phyloP scores from a whole-genome alignment of 257 asterid genomes.

The Eucommia ulmoides region DNA sequence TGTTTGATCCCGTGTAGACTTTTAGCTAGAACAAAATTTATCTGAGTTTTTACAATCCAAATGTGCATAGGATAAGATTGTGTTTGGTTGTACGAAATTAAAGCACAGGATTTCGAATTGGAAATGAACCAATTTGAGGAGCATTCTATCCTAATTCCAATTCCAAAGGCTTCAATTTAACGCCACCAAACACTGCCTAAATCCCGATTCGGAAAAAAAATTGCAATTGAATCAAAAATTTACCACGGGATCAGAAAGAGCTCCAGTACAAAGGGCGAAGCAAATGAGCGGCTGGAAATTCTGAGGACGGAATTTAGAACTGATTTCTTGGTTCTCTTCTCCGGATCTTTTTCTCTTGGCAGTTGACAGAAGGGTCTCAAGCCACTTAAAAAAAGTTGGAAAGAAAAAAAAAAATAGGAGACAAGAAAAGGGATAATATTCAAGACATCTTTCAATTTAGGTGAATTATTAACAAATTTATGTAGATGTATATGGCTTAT shows the following conservation, averaged over 20 bases:
- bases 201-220: neutral
- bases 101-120: too few relatives aligned
- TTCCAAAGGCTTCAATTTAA: too few relatives aligned
- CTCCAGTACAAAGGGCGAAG: constrained; percentile 48
- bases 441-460: neutral
- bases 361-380: constrained; percentile 44
- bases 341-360: constrained; percentile 43
- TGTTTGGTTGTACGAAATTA: too few relatives aligned
- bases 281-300: constrained; percentile 37
- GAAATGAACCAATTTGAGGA: too few relatives aligned
- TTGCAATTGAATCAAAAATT: constrained; percentile 3
- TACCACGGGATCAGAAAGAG: constrained; percentile 54
- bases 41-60: too few relatives aligned
- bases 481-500: too few relatives aligned
- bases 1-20: constrained; percentile 35
- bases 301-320: constrained; percentile 36
- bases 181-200: too few relatives aligned
- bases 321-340: constrained; percentile 31
- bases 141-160: too few relatives aligned
- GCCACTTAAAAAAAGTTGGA: constrained; percentile 25
- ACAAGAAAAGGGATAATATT: neutral
- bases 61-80: too few relatives aligned
- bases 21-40: constrained; percentile 23
- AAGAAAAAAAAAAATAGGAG: neutral
- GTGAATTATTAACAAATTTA: too few relatives aligned